A percentile compares a stretch with the other conserved stretches of the same genome.
Conservation (phyloP, 2,329 filamentous ascomycete species). For the Camillea tinctor region DNA sequence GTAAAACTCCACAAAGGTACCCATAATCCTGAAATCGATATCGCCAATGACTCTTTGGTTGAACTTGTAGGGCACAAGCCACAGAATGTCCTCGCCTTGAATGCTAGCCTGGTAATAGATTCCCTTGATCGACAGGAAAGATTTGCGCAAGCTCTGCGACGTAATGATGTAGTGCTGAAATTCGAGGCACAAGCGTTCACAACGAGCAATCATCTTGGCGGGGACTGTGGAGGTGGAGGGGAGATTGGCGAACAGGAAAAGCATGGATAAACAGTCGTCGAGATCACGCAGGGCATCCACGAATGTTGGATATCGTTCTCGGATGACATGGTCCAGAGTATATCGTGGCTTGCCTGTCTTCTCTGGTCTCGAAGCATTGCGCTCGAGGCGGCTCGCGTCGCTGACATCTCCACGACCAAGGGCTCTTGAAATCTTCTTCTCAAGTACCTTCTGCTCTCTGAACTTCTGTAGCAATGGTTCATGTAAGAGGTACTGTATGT, state of each 20-base stretch:
- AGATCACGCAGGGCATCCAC: slow-evolving; percentile 90
- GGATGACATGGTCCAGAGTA: slow-evolving; percentile 93
- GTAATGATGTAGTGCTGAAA: slow-evolving; percentile 98
- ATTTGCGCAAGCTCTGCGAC: slow-evolving; percentile 88
- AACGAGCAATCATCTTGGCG: slow-evolving; percentile 91
- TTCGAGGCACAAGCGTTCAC: slow-evolving; percentile 88
- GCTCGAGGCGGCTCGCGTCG: slow-evolving; percentile 83
- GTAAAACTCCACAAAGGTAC: slow-evolving; percentile 98
- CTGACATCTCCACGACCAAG: slow-evolving; percentile 87
- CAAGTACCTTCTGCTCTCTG: slow-evolving; percentile 92
- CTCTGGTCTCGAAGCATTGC: slow-evolving; percentile 82
- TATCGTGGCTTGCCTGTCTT: slow-evolving; percentile 87
- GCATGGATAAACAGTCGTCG: slow-evolving; percentile 94
- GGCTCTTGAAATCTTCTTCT: slow-evolving; percentile 95
- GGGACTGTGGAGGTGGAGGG: slow-evolving; percentile 87
- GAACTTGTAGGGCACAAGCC: slow-evolving; percentile 97
- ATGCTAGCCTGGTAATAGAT: slow-evolving; percentile 99
- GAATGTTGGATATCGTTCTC: slow-evolving; percentile 97
- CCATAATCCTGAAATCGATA: slow-evolving; percentile 98
- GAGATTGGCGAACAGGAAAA: slow-evolving; percentile 96
- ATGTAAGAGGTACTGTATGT: slow-evolving; percentile 97
- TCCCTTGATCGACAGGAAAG: slow-evolving; percentile 97
- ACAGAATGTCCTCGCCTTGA: slow-evolving; percentile 93
- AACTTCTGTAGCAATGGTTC: slow-evolving; percentile 94
- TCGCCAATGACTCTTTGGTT: slow-evolving; percentile 92